Evolutionary conservation across 192 early-diverging fungal species (phyloP), one percentile per base, ranked within the genome.

Genomic region (Backusella parvicylindrica): DNA sequence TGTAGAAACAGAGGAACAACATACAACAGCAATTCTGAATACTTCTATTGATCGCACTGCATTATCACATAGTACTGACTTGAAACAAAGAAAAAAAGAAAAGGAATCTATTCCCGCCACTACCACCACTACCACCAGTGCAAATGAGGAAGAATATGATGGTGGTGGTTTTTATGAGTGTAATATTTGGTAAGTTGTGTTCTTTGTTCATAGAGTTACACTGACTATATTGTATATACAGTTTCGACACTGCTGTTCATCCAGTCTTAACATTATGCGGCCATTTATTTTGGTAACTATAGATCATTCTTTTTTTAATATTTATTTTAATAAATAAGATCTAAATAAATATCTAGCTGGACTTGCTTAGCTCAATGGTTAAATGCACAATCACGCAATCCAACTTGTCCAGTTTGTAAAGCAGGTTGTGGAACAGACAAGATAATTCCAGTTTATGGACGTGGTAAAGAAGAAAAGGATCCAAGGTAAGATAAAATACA

Each of bases 391-490:
- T 81, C 83, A 16, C 86, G 82, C 32, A 92, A 92, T 73, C 91
- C 91, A 26, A 89, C 90, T 2, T 95, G 93, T 64, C 93, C 93
- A 1, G 92, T 95, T 18, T 95, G 93, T 72, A 95, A 95, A 81
- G 93, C 92, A 3, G 93, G 93, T 43, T 92, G 92, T 79, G 91
- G 90, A 16, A 89, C 89, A 73, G 91, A 93, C 35, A 93, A 94
- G 76, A 90, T 94, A 30, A 93, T 94, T 70, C 93, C 93, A 0
- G 87, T 94, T 31, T 94, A 94, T 68, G 92, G 92, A 32, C 88
- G 93, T 38, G 93, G 93, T 23, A 87, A 87, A 72, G 90, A 93
- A 67, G 87, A 88, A 53, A 86, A 86, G 66, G 93, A 94, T 75
- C 93, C 93, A 49, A 87, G 87, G 87, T 89, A 83, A 74, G 18